phyloP scores from a whole-genome alignment of 345 rosid genomes.

The Eutrema yunnanense region DNA sequence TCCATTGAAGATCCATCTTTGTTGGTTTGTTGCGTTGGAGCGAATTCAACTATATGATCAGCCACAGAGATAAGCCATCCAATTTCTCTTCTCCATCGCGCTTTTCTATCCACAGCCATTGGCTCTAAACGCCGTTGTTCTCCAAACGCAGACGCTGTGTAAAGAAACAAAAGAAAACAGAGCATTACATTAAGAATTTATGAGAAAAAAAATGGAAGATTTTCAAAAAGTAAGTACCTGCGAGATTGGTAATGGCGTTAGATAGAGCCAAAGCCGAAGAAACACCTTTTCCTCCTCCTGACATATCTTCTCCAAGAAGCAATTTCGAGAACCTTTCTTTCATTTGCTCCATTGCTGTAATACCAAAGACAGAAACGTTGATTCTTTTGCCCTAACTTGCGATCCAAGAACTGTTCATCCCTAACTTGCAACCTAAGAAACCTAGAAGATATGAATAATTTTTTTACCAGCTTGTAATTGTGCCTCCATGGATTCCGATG shows the following conservation, averaged over 20 bases:
- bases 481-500: conserved; percentile 32
- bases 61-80: conserved; percentile 68
- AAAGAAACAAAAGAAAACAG: background rate
- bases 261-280: conserved; percentile 75
- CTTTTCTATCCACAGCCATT: conserved; percentile 51
- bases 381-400: background rate
- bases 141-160: conserved; percentile 42
- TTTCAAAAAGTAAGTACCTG: conserved; percentile 20
- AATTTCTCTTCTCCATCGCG: conserved; percentile 58
- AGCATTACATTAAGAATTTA: background rate
- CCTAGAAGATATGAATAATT: background rate
- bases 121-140: conserved; percentile 53
- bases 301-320: conserved; percentile 75
- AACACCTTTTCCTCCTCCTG: conserved; percentile 80
- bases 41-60: conserved; percentile 67
- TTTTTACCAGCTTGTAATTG: conserved; percentile 26
- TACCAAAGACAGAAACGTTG: background rate
- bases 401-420: background rate
- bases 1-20: conserved; percentile 57
- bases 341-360: conserved; percentile 57
- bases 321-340: conserved; percentile 57
- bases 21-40: conserved; percentile 53
- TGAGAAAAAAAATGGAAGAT: background rate
- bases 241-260: conserved; percentile 45
- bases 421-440: background rate